Base-by-base conservation (phyloP, 1,284 basidiomycete species). In the Cryptococcus sp. region DNA sequence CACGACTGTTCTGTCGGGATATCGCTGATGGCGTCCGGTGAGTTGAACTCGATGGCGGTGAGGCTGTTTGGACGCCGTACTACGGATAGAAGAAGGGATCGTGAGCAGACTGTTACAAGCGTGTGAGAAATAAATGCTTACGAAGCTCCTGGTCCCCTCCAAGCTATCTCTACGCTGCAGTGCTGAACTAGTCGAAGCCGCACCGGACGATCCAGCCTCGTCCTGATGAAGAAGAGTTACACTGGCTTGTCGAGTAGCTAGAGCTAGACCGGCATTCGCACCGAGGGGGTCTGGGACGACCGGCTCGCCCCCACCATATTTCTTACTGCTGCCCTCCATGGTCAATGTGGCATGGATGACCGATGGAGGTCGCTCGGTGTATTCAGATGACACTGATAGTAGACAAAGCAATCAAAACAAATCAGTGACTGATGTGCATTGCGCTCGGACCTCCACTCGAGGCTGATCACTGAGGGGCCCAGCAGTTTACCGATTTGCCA, bases 81-180 rank as follows among this genome's bases (percentile, higher is more conserved):
- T 22, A 13, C 19, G 3, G 7, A 19, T 16, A 17, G 5, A 7
- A 42, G 16, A 42, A 7, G 8, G 3, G 15, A 23, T 19, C 35
- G 22, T 27, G 41, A 17, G 10, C 3, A 15, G 2, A 17, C n/a
- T 11, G 15, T 10, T 25, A 11, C 27, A 35, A 47, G 25, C 16
- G 16, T 45, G 41, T 8, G 16, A 22, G 11, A 25, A 15, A 23
- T 20, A n/a, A 10, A 23, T 4, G 58, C 69, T 55, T 48, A 71
- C 69, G 47, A 65, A 68, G 30, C 52, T 58, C 30, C 55, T 56
- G 0, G 71, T 73, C 16, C 59, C 63, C 30, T 68, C 65, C 38
- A 71, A 46, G 51, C 66, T 70, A 50, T 68, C 67, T 20, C 60
- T 58, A 35, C 61, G 42, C 15, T 47, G 52, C 39, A 60, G 11